Conservation (phyloP, 2,329 filamentous ascomycete species). For the Aspergillus sp. region DNA sequence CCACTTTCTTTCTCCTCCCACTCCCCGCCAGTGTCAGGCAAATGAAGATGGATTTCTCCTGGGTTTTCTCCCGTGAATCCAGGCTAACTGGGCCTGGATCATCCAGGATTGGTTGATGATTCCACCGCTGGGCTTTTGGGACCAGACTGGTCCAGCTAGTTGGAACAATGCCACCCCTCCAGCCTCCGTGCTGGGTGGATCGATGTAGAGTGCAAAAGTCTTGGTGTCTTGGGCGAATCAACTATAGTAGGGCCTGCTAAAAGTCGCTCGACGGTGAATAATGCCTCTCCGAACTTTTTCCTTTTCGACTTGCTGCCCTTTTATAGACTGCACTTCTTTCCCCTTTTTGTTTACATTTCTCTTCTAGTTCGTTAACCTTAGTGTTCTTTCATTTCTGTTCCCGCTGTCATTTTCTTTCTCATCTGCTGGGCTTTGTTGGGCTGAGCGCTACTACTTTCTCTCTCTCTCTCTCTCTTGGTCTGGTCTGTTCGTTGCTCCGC, state of each 20-base stretch:
- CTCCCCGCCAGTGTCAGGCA: slow-evolving; percentile 19
- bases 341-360: not conserved
- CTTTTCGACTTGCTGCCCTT: not conserved
- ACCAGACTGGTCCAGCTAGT: not conserved
- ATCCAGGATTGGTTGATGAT: not conserved
- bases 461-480: not conserved
- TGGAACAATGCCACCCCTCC: not conserved
- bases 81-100: not conserved
- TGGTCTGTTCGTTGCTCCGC: not conserved
- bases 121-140: not conserved
- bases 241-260: not conserved
- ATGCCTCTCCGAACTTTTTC: not conserved
- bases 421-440: not conserved
- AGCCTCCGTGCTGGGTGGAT: not conserved
- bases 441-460: not conserved
- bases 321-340: slow-evolving; percentile 6
- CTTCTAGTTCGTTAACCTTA: not conserved
- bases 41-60: slow-evolving; percentile 13
- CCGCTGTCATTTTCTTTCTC: slow-evolving; percentile 1
- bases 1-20: not conserved
- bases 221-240: slow-evolving; percentile 1
- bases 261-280: not conserved
- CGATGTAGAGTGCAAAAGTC: not conserved
- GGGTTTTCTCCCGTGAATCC: not conserved
- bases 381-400: slow-evolving; percentile 16